Percentiles rank a stretch among this genome's conserved stretches.
Evolutionary conservation across 2,329 filamentous ascomycete species (phyloP).

Genomic region (Penicillium verrucosum): DNA sequence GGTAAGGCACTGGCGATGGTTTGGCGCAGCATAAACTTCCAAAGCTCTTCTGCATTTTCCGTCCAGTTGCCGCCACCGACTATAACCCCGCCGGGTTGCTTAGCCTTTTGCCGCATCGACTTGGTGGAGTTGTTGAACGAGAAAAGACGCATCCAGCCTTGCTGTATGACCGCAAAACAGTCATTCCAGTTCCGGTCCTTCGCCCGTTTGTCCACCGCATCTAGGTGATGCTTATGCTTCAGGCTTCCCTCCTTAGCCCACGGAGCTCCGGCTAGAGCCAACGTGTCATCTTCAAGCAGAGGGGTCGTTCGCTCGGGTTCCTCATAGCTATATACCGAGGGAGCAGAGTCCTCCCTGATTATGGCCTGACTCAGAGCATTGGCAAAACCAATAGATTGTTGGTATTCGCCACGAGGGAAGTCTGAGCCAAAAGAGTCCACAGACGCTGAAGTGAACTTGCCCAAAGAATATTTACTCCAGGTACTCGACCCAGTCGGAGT

Average conservation of each 20-base stretch:
- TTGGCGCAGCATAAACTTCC: constrained; percentile 82
- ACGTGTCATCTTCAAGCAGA: constrained; percentile 84
- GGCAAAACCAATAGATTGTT: constrained; percentile 95
- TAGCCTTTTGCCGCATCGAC: constrained; percentile 62
- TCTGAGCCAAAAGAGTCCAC: constrained; percentile 83
- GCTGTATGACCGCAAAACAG: constrained; percentile 93
- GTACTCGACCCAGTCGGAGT: constrained; percentile 88
- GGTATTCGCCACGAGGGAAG: constrained; percentile 75
- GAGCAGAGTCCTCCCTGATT: constrained; percentile 71
- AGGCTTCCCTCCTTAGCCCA: constrained; percentile 98
- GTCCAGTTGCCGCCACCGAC: constrained; percentile 98
- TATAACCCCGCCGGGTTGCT: constrained; percentile 58
- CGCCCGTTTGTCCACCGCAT: constrained; percentile 83
- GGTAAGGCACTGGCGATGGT: constrained; percentile 88
- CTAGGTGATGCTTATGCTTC: constrained; percentile 93
- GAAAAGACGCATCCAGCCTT: constrained; percentile 90
- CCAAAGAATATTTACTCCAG: constrained; percentile 91
- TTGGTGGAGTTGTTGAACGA: constrained; percentile 80
- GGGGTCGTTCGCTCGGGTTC: constrained; percentile 60
- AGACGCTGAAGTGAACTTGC: constrained; percentile 85
- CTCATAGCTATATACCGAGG: constrained; percentile 53
- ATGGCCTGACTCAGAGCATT: constrained; percentile 96
- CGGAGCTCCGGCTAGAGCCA: constrained; percentile 88
- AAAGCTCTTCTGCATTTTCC: constrained; percentile 87
- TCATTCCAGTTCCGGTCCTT: constrained; percentile 94